These are phyloP conservation scores for Clavispora asparagi DNA, from an alignment of 805 yeast species.

Conservation along the genomic window DNA sequence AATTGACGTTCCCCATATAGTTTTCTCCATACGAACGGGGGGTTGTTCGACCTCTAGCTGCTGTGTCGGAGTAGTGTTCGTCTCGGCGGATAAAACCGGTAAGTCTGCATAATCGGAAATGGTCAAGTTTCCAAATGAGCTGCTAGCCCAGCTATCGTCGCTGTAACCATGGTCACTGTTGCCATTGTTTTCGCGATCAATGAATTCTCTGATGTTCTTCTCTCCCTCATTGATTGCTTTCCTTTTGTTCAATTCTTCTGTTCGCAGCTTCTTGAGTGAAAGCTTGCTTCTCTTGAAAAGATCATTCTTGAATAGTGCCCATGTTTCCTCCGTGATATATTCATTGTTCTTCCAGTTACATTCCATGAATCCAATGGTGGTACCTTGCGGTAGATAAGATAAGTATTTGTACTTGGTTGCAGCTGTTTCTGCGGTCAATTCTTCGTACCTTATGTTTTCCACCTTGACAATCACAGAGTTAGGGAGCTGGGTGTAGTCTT, in stretches of 20 bases:
- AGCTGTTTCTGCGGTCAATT: constrained; percentile 55
- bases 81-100: constrained; percentile 21
- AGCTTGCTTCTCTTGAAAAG: constrained; percentile 52
- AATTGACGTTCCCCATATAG: constrained; percentile 76
- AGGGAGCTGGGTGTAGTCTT: constrained; percentile 63
- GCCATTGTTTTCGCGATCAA: constrained; percentile 50
- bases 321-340: constrained; percentile 26
- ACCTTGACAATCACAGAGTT: constrained; percentile 52
- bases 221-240: constrained; percentile 57
- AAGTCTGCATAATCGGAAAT: constrained; percentile 35
- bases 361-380: constrained; percentile 78
- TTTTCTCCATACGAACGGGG: constrained; percentile 15
- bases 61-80: constrained; percentile 5
- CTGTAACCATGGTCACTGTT: constrained; percentile 18
- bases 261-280: constrained; percentile 42
- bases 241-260: constrained; percentile 57
- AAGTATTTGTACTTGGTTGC: constrained; percentile 64
- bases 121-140: constrained; percentile 28
- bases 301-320: constrained; percentile 48
- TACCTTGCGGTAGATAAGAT: constrained; percentile 78
- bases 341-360: constrained; percentile 64
- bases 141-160: constrained; percentile 11
- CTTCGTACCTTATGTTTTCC: constrained; percentile 67
- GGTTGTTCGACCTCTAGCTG: constrained; percentile 5
- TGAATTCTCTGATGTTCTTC: constrained; percentile 52